Conservation (phyloP, 176 grass and related monocot species). For the Hsuehochloa calcarea region DNA sequence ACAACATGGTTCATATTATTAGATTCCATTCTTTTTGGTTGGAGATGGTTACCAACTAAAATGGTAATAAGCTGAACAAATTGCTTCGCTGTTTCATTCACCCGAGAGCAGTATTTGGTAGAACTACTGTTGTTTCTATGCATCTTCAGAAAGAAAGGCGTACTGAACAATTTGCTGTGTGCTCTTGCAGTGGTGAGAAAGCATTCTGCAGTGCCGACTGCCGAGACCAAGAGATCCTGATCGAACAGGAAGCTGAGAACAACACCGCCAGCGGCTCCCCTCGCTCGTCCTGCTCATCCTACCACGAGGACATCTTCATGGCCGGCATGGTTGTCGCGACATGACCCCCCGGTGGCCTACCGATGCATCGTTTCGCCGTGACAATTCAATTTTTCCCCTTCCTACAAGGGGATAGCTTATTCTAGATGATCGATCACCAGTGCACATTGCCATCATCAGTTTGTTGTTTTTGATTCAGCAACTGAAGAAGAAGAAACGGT, state of each 20-base stretch:
- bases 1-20: not conserved
- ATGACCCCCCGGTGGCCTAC: slow-evolving; percentile 26
- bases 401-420: not conserved
- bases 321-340: slow-evolving; percentile 63
- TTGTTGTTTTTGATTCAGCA: slow-evolving; percentile 44
- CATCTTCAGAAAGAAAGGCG: slow-evolving; percentile 2
- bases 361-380: not conserved
- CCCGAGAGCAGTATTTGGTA: not conserved
- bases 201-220: slow-evolving; percentile 73
- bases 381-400: not conserved
- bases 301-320: slow-evolving; percentile 83
- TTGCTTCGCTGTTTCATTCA: not conserved
- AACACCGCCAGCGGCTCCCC: slow-evolving; percentile 3
- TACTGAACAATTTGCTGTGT: not conserved
- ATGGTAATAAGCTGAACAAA: not conserved
- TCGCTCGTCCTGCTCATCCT: slow-evolving; percentile 44
- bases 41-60: not conserved
- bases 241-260: slow-evolving; percentile 71
- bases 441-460: slow-evolving; percentile 17
- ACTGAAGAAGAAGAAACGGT: slow-evolving; percentile 22
- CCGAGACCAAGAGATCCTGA: slow-evolving; percentile 73
- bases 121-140: not conserved
- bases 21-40: not conserved
- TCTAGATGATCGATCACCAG: not conserved
- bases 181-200: slow-evolving; percentile 71